A percentile compares a stretch with the other conserved stretches of the same genome.
Evolutionary conservation across 2,329 filamentous ascomycete genomes (phyloP).

Genomic region (Blumeria hordei): DNA sequence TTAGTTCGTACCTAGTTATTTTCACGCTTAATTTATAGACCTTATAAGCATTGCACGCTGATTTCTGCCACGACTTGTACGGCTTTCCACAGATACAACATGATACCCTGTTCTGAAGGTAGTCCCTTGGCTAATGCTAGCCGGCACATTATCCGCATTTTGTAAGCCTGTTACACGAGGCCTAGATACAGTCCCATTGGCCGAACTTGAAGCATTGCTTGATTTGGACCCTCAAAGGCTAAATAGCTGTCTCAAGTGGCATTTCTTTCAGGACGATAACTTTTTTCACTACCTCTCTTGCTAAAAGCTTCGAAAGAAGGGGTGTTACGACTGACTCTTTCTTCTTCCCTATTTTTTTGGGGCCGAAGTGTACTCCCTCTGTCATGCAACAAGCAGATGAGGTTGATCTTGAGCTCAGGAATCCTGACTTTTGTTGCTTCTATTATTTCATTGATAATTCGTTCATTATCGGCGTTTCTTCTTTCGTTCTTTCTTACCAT

Average conservation of each 20-base stretch:
- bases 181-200: not conserved
- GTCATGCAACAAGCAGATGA: not conserved
- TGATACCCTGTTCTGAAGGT: not conserved
- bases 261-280: not conserved
- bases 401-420: not conserved
- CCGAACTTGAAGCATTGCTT: not conserved
- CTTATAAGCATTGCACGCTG: not conserved
- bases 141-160: not conserved
- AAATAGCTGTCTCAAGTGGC: too few relatives aligned
- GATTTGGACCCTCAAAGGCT: not conserved
- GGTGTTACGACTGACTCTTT: not conserved
- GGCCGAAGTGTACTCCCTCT: not conserved
- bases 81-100: not conserved
- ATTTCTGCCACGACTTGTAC: constrained; percentile 5
- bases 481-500: not conserved
- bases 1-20: not conserved
- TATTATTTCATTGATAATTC: not conserved
- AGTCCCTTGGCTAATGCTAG: not conserved
- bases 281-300: not conserved
- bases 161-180: not conserved
- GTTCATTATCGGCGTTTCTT: not conserved
- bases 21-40: not conserved
- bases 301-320: not conserved
- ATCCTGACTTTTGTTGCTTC: not conserved
- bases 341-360: not conserved